Percentiles rank a stretch among this genome's conserved stretches.
Conservation (phyloP, 768 basidiomycete genomes). For the Fistulinella prunicolor region DNA sequence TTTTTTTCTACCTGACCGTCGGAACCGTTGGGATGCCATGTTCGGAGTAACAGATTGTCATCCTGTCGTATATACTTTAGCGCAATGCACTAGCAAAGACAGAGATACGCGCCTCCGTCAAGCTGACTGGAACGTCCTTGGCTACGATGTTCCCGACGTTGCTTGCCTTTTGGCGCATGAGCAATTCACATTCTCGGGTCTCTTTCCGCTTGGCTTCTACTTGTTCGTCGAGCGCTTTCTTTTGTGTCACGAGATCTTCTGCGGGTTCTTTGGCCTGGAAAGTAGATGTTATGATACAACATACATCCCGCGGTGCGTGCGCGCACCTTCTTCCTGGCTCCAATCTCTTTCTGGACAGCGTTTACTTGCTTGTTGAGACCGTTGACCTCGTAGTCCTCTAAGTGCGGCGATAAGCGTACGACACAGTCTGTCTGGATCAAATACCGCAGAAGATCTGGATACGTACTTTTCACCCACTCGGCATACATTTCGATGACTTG, state of each 20-base stretch:
- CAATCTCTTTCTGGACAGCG: constrained; percentile 91
- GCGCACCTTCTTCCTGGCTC: constrained; percentile 84
- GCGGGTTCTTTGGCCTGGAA: constrained; percentile 86
- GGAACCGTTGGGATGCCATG: constrained; percentile 83
- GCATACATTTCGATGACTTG: constrained; percentile 89
- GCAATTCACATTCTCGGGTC: constrained; percentile 68
- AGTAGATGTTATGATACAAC: neutral
- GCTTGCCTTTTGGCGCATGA: constrained; percentile 78
- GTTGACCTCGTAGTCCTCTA: constrained; percentile 88
- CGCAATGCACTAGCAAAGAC: neutral
- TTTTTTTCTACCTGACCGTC: constrained; percentile 68
- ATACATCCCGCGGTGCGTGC: neutral
- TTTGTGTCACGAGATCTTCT: constrained; percentile 79
- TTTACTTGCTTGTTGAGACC: constrained; percentile 80
- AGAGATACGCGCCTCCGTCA: constrained; percentile 65
- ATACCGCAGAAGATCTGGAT: too few relatives aligned
- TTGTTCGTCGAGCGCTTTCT: constrained; percentile 81
- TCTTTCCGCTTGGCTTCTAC: constrained; percentile 75
- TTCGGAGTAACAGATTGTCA: constrained; percentile 78
- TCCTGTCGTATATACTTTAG: constrained; percentile 50
- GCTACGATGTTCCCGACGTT: constrained; percentile 93
- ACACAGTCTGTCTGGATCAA: neutral
- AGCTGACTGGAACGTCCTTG: constrained; percentile 77
- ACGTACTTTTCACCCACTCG: constrained; percentile 93
- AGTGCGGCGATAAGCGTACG: neutral